A percentile compares a stretch with the other conserved stretches of the same genome.
Evolutionary conservation across 2,329 filamentous ascomycete species (phyloP).

Genomic region (Xylariaceae sp.): DNA sequence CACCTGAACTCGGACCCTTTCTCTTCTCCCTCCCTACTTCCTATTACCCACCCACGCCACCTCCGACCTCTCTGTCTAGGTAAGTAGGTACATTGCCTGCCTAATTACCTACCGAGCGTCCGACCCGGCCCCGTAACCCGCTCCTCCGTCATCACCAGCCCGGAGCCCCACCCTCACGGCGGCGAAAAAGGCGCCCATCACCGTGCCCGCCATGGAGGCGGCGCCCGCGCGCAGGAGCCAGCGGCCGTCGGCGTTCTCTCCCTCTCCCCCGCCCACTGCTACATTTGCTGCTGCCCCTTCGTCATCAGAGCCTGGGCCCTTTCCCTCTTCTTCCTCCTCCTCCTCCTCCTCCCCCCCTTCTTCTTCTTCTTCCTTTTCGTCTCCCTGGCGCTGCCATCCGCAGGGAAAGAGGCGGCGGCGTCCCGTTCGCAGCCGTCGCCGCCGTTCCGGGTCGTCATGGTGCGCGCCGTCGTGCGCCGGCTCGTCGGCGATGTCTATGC

Average conservation of each 20-base stretch:
- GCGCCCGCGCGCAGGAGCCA: background rate
- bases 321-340: background rate
- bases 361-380: background rate
- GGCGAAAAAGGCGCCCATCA: background rate
- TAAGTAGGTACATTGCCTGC: too few species aligned
- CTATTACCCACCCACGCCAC: background rate
- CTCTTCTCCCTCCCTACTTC: background rate
- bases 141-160: background rate
- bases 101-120: too few species aligned
- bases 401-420: too few species aligned
- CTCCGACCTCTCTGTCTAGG: background rate
- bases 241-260: background rate
- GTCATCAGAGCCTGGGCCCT: background rate
- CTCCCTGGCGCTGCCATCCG: background rate
- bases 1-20: background rate
- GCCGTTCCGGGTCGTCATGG: background rate
- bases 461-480: background rate
- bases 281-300: background rate
- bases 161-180: background rate
- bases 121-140: too few species aligned
- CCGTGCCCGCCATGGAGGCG: background rate
- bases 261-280: background rate
- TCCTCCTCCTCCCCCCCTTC: background rate
- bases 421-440: background rate
- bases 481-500: background rate